phyloP scores from a whole-genome alignment of 169 alveolate genomes.

The Plasmodium fragile region DNA sequence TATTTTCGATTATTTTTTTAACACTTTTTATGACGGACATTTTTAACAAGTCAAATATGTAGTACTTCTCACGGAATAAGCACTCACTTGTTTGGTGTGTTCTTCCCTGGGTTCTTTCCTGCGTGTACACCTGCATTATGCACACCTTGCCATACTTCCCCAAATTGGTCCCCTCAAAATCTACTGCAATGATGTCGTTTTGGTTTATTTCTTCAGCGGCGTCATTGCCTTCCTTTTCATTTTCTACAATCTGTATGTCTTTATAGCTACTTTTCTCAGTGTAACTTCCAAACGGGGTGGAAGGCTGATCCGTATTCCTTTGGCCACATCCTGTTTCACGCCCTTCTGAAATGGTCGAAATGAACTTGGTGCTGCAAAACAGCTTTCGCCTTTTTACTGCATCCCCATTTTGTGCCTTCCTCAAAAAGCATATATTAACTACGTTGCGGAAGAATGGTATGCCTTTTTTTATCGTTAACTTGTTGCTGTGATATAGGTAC shows the following conservation, averaged over 20 bases:
- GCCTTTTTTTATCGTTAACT: neutral
- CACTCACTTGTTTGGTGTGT: neutral
- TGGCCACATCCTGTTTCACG: neutral
- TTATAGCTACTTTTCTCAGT: constrained; percentile 6
- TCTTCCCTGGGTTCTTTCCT: constrained; percentile 17
- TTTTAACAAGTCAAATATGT: constrained; percentile 36
- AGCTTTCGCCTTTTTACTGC: constrained; percentile 5
- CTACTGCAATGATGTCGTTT: constrained; percentile 78
- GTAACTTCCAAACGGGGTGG: neutral
- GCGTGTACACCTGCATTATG: constrained; percentile 70
- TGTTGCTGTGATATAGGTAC: neutral
- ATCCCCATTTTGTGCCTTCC: constrained; percentile 29
- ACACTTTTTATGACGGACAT: constrained; percentile 42
- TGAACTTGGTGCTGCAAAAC: constrained; percentile 21
- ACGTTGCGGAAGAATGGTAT: neutral
- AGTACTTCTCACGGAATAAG: constrained; percentile 27
- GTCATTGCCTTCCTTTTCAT: constrained; percentile 68
- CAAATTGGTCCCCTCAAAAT: constrained; percentile 82
- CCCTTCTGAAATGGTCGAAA: constrained; percentile 38
- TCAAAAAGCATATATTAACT: neutral
- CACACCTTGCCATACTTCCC: constrained; percentile 84
- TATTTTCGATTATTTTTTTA: constrained; percentile 79
- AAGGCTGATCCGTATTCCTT: neutral
- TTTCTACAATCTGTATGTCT: constrained; percentile 65
- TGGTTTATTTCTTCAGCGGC: constrained; percentile 71